Evolutionary conservation across 2,329 filamentous ascomycete species (phyloP).

Genomic region (Aspergillus niger): DNA sequence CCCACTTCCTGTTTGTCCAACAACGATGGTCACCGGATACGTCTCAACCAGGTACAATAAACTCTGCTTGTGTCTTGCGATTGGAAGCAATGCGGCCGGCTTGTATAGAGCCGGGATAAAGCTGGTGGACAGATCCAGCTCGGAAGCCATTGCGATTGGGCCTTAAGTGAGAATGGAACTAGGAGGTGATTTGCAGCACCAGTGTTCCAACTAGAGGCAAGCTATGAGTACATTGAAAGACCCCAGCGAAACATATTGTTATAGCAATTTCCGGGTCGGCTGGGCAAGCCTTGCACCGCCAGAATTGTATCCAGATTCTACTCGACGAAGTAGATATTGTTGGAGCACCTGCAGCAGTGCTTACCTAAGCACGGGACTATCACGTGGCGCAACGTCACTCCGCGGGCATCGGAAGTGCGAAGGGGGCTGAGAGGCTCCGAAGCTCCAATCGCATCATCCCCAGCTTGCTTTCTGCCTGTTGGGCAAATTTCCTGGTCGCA

Average conservation of each 20-base stretch:
- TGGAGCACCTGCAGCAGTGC: not conserved
- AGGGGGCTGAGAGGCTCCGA: constrained; percentile 11
- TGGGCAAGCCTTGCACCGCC: not conserved
- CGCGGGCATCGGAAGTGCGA: constrained; percentile 10
- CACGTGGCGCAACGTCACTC: constrained; percentile 27
- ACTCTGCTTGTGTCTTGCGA: constrained; percentile 76
- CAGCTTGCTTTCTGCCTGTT: constrained; percentile 28
- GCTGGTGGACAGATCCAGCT: constrained; percentile 46
- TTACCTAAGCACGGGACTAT: not conserved
- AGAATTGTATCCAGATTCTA: not conserved
- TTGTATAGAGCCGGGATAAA: constrained; percentile 84
- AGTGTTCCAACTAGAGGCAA: not conserved
- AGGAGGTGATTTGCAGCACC: not conserved
- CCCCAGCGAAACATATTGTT: constrained; percentile 13
- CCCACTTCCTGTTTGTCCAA: constrained; percentile 91
- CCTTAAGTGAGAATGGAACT: not conserved
- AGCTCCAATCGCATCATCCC: constrained; percentile 16
- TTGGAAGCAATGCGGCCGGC: constrained; percentile 79
- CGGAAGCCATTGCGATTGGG: constrained; percentile 41
- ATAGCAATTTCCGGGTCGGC: not conserved
- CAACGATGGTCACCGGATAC: constrained; percentile 79
- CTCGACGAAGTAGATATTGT: not conserved
- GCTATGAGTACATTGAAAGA: not conserved
- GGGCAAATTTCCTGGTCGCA: constrained; percentile 24
- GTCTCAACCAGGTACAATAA: constrained; percentile 86